Evolutionary conservation across 768 basidiomycete species (phyloP).

Genomic region (Dentipellis sp.): DNA sequence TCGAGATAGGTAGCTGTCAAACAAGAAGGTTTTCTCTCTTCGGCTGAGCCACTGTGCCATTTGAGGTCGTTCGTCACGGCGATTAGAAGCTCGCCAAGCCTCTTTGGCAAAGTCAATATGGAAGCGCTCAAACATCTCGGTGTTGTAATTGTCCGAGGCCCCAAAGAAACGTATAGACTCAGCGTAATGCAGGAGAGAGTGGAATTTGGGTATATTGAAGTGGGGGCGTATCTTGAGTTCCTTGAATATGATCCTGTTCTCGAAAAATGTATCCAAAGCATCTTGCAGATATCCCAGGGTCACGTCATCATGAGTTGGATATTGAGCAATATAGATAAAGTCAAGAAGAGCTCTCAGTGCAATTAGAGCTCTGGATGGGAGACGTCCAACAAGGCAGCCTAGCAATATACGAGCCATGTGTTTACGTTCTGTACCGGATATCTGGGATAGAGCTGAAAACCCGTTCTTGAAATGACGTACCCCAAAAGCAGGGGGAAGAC

Average conservation of each 20-base stretch:
- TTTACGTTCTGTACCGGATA: background rate
- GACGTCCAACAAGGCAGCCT: background rate
- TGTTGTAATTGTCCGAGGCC: slow-evolving; percentile 19
- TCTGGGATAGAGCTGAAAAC: background rate
- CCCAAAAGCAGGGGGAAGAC: background rate
- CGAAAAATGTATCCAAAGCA: slow-evolving; percentile 9
- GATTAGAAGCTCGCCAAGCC: slow-evolving; percentile 19
- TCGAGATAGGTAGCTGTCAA: background rate
- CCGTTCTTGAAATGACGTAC: background rate
- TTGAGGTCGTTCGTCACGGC: slow-evolving; percentile 16
- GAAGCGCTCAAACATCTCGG: slow-evolving; percentile 19
- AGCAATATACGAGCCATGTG: background rate
- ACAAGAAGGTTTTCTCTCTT: slow-evolving; percentile 12
- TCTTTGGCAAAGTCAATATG: slow-evolving; percentile 22
- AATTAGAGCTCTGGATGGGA: background rate
- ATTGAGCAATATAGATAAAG: slow-evolving; percentile 20
- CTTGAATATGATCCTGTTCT: slow-evolving; percentile 7
- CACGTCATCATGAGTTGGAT: slow-evolving; percentile 2
- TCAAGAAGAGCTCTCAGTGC: slow-evolving; percentile 14
- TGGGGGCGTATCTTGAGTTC: slow-evolving; percentile 8
- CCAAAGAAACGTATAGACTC: slow-evolving; percentile 12
- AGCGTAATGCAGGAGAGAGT: slow-evolving; percentile 16
- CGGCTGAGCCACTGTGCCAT: slow-evolving; percentile 17
- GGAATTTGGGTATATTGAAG: slow-evolving; percentile 23
- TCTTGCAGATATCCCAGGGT: slow-evolving; percentile 7